A percentile compares a stretch with the other conserved stretches of the same genome.
Evolutionary conservation across 495 filamentous ascomycete genomes (phyloP).

Genomic region (Lasiosphaeria hispida): DNA sequence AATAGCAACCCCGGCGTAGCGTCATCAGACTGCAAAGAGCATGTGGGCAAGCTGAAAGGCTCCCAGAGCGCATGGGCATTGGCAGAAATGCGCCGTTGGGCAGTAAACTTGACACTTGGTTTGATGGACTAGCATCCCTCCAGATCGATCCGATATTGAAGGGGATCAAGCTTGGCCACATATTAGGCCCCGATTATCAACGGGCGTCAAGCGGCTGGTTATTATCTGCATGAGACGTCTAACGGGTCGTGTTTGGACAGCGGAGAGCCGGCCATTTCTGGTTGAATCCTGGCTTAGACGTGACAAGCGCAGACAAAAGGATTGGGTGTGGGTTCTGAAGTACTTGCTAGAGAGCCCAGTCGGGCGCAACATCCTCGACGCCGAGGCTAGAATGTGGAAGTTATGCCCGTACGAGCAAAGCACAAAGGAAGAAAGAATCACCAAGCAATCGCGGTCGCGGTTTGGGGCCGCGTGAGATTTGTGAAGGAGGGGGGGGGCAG

Average conservation of each 20-base stretch:
- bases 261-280: slow-evolving; percentile 3
- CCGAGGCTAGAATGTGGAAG: slow-evolving; percentile 13
- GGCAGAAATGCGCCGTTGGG: slow-evolving; percentile 26
- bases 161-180: slow-evolving; percentile 18
- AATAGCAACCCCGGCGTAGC: slow-evolving; percentile 11
- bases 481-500: slow-evolving; percentile 4
- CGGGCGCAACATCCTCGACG: slow-evolving; percentile 9
- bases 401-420: not conserved
- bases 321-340: slow-evolving; percentile 6
- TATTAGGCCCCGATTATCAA: slow-evolving; percentile 23
- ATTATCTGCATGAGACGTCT: slow-evolving; percentile 20
- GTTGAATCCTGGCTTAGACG: slow-evolving; percentile 6
- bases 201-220: slow-evolving; percentile 11
- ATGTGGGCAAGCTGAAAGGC: slow-evolving; percentile 18
- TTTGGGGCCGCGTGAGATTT: slow-evolving; percentile 13
- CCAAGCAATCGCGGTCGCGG: slow-evolving; percentile 7
- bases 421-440: not conserved
- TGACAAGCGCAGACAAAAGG: slow-evolving; percentile 12
- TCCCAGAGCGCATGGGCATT: slow-evolving; percentile 17
- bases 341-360: not conserved
- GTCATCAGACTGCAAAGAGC: slow-evolving; percentile 14
- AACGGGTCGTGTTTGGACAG: slow-evolving; percentile 13
- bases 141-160: slow-evolving; percentile 24
- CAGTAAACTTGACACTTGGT: slow-evolving; percentile 22
- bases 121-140: slow-evolving; percentile 14